Conservation (phyloP, 2,329 filamentous ascomycete genomes). For the Hypoxylon sp. region DNA sequence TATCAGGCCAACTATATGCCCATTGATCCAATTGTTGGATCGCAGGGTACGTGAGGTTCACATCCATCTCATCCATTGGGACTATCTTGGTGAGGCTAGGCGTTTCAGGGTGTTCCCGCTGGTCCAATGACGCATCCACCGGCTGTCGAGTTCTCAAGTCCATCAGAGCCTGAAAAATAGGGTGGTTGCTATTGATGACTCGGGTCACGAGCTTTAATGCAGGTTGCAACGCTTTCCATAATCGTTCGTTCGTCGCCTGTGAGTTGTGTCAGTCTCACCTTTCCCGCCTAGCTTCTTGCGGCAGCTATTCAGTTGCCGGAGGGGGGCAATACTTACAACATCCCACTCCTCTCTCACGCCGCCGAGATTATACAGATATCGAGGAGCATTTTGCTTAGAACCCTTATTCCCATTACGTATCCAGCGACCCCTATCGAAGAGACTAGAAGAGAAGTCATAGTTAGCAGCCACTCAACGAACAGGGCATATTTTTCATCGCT, state of each 20-base stretch:
- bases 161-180: conserved; percentile 33
- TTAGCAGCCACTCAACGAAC: background rate
- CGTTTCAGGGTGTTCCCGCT: conserved; percentile 4
- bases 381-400: conserved; percentile 33
- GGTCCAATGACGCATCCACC: conserved; percentile 20
- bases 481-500: background rate
- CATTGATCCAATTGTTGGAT: conserved; percentile 22
- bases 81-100: conserved; percentile 31
- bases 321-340: conserved; percentile 42
- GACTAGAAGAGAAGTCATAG: conserved; percentile 31
- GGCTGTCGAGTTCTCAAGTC: conserved; percentile 48
- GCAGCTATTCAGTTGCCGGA: background rate
- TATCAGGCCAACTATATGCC: conserved; percentile 41
- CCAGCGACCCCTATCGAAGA: conserved; percentile 43
- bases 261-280: background rate
- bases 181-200: conserved; percentile 36
- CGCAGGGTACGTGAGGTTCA: conserved; percentile 16
- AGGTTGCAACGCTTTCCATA: conserved; percentile 52
- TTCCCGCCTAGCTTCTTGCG: background rate
- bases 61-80: conserved; percentile 29
- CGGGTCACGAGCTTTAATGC: conserved; percentile 46
- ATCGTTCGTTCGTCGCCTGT: conserved; percentile 43
- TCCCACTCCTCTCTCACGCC: conserved; percentile 48
- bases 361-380: conserved; percentile 46
- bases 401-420: conserved; percentile 31